Evolutionary conservation across 768 basidiomycete genomes (phyloP), one percentile per base, ranked within the genome.

Genomic region (Panaeolus cyanescens): DNA sequence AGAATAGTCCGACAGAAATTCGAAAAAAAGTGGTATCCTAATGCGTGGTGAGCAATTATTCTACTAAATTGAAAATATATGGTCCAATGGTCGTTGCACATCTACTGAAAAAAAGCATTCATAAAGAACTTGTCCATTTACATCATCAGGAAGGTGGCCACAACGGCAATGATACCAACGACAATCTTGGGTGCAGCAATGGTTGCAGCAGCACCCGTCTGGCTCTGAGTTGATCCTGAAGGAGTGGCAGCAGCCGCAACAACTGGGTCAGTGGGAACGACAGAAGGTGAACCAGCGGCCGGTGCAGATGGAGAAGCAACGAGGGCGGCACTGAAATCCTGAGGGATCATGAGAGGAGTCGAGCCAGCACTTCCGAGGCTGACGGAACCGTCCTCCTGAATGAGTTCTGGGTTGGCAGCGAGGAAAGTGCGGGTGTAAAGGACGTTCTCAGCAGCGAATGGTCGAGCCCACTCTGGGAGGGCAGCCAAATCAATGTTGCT

Each of bases 261-360:
- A 56, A 69, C 63, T n/a, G 75, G 25, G 13, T 71, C 59, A 20
- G 72, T 34, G 2, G 73, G 39, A 32, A 71, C 56, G 10, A 71
- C 64, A 13, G 73, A 55, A 30, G 71, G 39, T 53, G 65, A 56
- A 20, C 30, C 30, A 37, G 70, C 63, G n/a, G 71, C 64, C 6
- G 78, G 54, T 8, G 72, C 57, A 30, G 68, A 54, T 32, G 69
- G 64, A 22, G 66, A 65, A 42, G 81, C 74, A 61, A 71, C 76
- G 56, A 84, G 73, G 60, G 80, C 80, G 28, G 71, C 70, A 62
- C 77, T 74, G 64, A 90, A 75, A 69, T 91, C 88, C 59, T 78
- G 71, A 63, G 90, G 90, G 62, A 89, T 72, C 81, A 82, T 81
- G 60, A 89, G 66, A 28, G 89, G 83, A 36, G 78, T 82, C 64